Evolutionary conservation across 345 rosid species (phyloP).

Genomic region (Populus simonii): DNA sequence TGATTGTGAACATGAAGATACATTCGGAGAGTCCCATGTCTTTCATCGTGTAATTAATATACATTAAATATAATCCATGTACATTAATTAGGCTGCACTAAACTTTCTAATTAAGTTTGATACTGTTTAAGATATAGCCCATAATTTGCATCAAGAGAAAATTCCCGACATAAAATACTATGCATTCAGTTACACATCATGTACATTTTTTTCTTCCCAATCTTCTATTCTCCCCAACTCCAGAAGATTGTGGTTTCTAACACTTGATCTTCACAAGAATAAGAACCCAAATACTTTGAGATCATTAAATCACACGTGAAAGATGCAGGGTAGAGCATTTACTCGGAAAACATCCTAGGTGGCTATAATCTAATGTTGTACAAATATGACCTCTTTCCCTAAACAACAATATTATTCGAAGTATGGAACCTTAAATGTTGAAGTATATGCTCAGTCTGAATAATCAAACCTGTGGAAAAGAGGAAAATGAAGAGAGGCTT

Average conservation of each 20-base stretch:
- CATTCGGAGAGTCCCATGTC: too few relatives aligned
- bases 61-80: background rate
- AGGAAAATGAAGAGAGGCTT: conserved; percentile 3
- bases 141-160: background rate
- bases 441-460: conserved; percentile 32
- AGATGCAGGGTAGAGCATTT: conserved; percentile 33
- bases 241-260: conserved; percentile 16
- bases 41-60: too few relatives aligned
- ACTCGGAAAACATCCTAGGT: conserved; percentile 22
- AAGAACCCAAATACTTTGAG: conserved; percentile 11
- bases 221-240: conserved; percentile 2
- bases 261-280: conserved; percentile 19
- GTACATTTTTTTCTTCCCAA: background rate
- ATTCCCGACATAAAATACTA: conserved; percentile 6
- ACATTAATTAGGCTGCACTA: too few relatives aligned
- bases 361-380: conserved; percentile 12
- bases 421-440: background rate
- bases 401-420: background rate
- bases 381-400: conserved; percentile 4
- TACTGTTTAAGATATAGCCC: background rate
- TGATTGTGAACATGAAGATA: too few relatives aligned
- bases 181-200: conserved; percentile 19
- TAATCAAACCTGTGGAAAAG: background rate
- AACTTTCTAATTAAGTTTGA: background rate
- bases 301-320: background rate